A percentile compares a stretch with the other conserved stretches of the same genome.
Evolutionary conservation across 371 early-diverging fungal genomes (phyloP).

Genomic region (Rhizopus sp.): DNA sequence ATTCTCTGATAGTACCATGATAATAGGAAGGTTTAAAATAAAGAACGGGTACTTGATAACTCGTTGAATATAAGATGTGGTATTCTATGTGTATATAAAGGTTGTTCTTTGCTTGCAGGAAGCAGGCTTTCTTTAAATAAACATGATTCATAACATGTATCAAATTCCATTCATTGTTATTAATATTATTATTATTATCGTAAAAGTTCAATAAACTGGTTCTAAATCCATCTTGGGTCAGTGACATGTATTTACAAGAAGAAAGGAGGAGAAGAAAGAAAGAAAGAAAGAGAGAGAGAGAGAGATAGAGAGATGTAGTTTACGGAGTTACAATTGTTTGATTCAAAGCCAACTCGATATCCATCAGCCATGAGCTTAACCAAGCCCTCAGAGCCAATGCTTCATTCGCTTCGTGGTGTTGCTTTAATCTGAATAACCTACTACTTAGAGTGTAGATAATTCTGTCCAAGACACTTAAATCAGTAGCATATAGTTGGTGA

Average conservation of each 20-base stretch:
- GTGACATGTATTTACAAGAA: background rate
- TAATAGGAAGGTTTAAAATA: constrained; percentile 58
- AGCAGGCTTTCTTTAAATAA: background rate
- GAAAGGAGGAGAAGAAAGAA: too few relatives aligned
- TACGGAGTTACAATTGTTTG: constrained; percentile 7
- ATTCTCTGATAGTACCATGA: constrained; percentile 26
- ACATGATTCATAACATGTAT: background rate
- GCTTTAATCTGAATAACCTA: background rate
- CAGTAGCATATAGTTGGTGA: constrained; percentile 7
- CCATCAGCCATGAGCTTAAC: constrained; percentile 22
- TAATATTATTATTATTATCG: background rate
- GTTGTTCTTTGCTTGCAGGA: background rate
- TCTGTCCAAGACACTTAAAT: background rate
- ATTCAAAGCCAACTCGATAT: constrained; percentile 19
- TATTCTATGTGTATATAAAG: constrained; percentile 39
- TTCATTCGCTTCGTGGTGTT: constrained; percentile 22
- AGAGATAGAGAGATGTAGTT: background rate
- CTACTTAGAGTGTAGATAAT: background rate
- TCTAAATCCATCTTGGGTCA: constrained; percentile 1
- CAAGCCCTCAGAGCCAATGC: constrained; percentile 17
- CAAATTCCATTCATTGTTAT: background rate
- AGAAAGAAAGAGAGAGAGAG: background rate
- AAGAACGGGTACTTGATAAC: constrained; percentile 72
- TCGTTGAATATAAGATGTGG: constrained; percentile 69
- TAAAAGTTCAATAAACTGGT: constrained; percentile 1